phyloP scores from a whole-genome alignment of 768 basidiomycete species.

The Xerocomellus chrysenteron region DNA sequence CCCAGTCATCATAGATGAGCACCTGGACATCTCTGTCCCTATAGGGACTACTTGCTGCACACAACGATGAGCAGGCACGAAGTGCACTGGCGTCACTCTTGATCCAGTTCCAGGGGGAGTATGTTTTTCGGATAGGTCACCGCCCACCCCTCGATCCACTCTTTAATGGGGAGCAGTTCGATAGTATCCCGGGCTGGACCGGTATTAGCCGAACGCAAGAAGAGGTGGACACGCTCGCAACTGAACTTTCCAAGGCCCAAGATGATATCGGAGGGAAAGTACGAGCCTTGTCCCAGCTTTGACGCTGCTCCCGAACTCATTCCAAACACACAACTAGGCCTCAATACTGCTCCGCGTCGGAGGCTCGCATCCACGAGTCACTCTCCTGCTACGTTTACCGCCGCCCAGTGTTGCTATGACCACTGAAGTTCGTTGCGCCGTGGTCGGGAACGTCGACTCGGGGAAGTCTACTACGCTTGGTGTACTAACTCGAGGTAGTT shows the following conservation, averaged over 20 bases:
- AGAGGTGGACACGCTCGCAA: slow-evolving; percentile 49
- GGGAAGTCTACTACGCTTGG: slow-evolving; percentile 95
- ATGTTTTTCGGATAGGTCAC: slow-evolving; percentile 69
- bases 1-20: background rate
- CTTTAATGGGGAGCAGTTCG: slow-evolving; percentile 50
- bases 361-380: slow-evolving; percentile 51
- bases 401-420: slow-evolving; percentile 72
- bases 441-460: slow-evolving; percentile 92
- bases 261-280: slow-evolving; percentile 86
- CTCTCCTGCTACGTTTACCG: slow-evolving; percentile 69
- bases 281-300: slow-evolving; percentile 3
- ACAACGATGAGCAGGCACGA: slow-evolving; percentile 54
- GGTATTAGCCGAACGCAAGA: slow-evolving; percentile 50
- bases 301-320: background rate
- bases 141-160: slow-evolving; percentile 59
- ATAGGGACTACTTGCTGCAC: slow-evolving; percentile 43
- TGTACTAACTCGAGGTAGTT: slow-evolving; percentile 85
- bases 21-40: background rate
- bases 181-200: slow-evolving; percentile 50
- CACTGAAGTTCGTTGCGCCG: slow-evolving; percentile 94
- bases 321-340: slow-evolving; percentile 36
- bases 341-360: slow-evolving; percentile 53
- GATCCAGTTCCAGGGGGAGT: slow-evolving; percentile 70
- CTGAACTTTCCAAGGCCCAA: slow-evolving; percentile 46
- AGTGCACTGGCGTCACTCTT: slow-evolving; percentile 65